phyloP scores from a whole-genome alignment of 306 rosid genomes.

The Rosa persica region DNA sequence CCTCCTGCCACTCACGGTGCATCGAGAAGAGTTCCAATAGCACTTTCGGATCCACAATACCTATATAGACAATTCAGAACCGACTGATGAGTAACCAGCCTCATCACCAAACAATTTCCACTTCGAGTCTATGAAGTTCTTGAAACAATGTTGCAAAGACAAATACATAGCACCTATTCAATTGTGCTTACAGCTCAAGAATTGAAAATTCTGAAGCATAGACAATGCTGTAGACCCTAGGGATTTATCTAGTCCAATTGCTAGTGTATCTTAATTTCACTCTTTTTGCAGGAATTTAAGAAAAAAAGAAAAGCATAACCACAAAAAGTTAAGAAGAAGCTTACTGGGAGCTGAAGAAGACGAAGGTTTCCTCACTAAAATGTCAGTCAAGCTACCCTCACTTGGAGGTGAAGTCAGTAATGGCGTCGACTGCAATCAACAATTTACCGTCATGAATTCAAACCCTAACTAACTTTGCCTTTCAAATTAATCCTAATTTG shows the following conservation, averaged over 20 bases:
- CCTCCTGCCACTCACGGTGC: conserved; percentile 80
- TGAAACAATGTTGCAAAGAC: not conserved
- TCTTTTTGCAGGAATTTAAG: not conserved
- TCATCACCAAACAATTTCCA: conserved; percentile 2
- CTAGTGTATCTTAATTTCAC: not conserved
- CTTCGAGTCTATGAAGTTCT: not conserved
- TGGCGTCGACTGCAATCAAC: conserved; percentile 64
- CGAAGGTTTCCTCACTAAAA: conserved; percentile 76
- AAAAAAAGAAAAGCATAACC: not conserved
- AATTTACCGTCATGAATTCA: conserved; percentile 13
- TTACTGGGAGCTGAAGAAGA: conserved; percentile 66
- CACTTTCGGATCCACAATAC: conserved; percentile 75
- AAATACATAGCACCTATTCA: not conserved
- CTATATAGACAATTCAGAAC: conserved; percentile 39
- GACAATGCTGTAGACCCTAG: not conserved
- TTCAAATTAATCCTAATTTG: not conserved
- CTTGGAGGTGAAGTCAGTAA: conserved; percentile 68
- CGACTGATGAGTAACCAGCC: conserved; percentile 5
- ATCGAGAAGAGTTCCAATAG: conserved; percentile 81
- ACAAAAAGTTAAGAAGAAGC: not conserved
- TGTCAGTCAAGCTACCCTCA: conserved; percentile 83
- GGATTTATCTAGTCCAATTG: not conserved
- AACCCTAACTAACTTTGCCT: conserved; percentile 2
- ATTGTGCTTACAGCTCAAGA: not conserved
- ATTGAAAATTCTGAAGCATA: not conserved